Conservation (phyloP, 257 asterid species). For the Prunella vulgaris region DNA sequence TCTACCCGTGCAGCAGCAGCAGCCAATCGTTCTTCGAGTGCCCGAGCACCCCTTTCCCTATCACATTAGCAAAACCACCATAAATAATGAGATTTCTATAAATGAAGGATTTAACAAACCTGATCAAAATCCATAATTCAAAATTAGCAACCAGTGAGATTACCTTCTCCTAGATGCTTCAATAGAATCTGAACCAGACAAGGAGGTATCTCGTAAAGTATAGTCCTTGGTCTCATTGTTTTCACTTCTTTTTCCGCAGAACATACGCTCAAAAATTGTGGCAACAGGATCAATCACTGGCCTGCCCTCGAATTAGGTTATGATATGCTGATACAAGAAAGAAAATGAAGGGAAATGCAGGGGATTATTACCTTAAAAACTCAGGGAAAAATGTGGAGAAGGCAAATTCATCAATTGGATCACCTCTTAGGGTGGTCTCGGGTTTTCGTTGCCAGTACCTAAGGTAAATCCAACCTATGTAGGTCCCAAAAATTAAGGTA, state of each 20-base stretch:
- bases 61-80: constrained; percentile 13
- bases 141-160: constrained; percentile 2
- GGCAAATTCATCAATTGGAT: constrained; percentile 90
- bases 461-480: constrained; percentile 88
- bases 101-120: neutral
- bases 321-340: neutral
- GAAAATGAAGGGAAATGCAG: neutral
- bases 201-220: constrained; percentile 39
- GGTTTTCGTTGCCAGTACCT: constrained; percentile 86
- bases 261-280: constrained; percentile 51
- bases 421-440: constrained; percentile 78
- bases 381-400: constrained; percentile 84
- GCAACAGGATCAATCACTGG: constrained; percentile 71
- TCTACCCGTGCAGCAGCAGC: constrained; percentile 35
- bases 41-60: constrained; percentile 91
- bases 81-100: neutral
- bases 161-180: constrained; percentile 94
- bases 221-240: constrained; percentile 39
- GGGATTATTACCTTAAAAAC: constrained; percentile 43
- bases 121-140: neutral
- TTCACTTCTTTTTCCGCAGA: constrained; percentile 77
- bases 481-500: constrained; percentile 72
- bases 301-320: constrained; percentile 40
- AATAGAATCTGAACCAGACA: constrained; percentile 75
- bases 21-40: constrained; percentile 83